These are phyloP conservation scores for Sugiyamaella boreocaroliniensis DNA, from an alignment of 805 yeast species.

Conservation along the genomic window DNA sequence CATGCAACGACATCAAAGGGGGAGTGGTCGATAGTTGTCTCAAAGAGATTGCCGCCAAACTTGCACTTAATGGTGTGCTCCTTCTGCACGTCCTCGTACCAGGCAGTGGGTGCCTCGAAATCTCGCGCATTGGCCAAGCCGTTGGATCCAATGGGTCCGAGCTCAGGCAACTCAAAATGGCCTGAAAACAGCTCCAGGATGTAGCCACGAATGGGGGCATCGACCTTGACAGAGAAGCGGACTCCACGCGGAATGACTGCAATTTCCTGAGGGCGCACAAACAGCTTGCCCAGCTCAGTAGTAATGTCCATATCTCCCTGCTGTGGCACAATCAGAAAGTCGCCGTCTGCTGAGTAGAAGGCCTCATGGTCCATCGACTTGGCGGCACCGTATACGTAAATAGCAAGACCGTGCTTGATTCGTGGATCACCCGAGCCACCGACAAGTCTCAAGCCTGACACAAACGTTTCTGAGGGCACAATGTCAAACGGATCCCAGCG, in stretches of 20 bases:
- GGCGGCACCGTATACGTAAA: slow-evolving; percentile 22
- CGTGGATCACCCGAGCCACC: slow-evolving; percentile 23
- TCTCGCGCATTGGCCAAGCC: slow-evolving; percentile 28
- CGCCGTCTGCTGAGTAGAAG: slow-evolving; percentile 24
- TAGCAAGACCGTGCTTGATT: slow-evolving; percentile 21
- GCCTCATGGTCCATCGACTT: slow-evolving; percentile 22
- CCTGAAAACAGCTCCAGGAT: slow-evolving; percentile 24
- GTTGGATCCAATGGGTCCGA: slow-evolving; percentile 28
- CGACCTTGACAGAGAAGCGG: slow-evolving; percentile 18
- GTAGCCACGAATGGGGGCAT: slow-evolving; percentile 22
- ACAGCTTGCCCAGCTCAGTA: slow-evolving; percentile 25
- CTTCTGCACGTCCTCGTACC: slow-evolving; percentile 15
- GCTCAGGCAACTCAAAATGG: slow-evolving; percentile 27
- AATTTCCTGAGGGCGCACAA: slow-evolving; percentile 24
- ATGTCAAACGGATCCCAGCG: slow-evolving; percentile 24
- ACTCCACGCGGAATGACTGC: slow-evolving; percentile 26
- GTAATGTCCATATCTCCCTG: slow-evolving; percentile 22
- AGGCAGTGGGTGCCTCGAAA: slow-evolving; percentile 24
- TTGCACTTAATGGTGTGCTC: slow-evolving; percentile 12
- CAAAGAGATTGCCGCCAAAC: slow-evolving; percentile 14
- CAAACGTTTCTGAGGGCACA: slow-evolving; percentile 13
- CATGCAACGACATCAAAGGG: slow-evolving; percentile 28
- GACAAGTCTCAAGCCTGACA: slow-evolving; percentile 18
- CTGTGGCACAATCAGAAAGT: slow-evolving; percentile 26
- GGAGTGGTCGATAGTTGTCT: slow-evolving; percentile 18